Evolutionary conservation across 495 filamentous ascomycete species (phyloP), one percentile per base, ranked within the genome.

Genomic region (Pseudoneurospora amorphoporcata): DNA sequence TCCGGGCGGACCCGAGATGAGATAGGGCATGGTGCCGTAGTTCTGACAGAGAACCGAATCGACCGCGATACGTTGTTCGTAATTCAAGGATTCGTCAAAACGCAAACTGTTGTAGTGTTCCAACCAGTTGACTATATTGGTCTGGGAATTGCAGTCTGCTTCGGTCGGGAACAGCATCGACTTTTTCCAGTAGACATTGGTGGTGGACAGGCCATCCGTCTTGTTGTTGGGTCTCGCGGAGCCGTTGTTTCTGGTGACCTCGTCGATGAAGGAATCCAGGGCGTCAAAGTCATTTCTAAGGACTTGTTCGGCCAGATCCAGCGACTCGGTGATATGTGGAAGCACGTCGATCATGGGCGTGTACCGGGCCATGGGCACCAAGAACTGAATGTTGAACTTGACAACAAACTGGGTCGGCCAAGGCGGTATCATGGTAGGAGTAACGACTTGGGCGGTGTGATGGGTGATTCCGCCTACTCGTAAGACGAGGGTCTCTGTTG

Each of bases 1-100:
- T 29, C 86, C 86, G 17, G 86, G 85, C 37, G 86, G 86, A 2
- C 86, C 86, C 4, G 84, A 86, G 39, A 88, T 85, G 71, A 88
- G 79, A 72, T 83, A 88, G 17, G 86, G 86, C 47, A 87, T 72
- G 6, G 76, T 78, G 42, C 86, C 85, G 79, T 86, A 87, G 68
- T 83, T 79, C 65, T 82, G 80, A 17, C 74, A 72, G 61, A 82
- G 77, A 10, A 87, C 79, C 39, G 81, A 81, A 41, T 86, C 81
- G 58, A 87, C 78, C 2, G 84, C 83, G 74, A 83, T 81, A 72
- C 82, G 81, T 75, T 87, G 86, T 74, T 88, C 86, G 76, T 81
- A 82, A 77, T 87, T 88, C 69, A 88, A 75, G 10, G 79, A 73
- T 3, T 74, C n/a, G 74, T 87, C 85, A 41, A 82, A 81, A 4